A percentile compares a stretch with the other conserved stretches of the same genome.
phyloP scores from a whole-genome alignment of 164 flowering plant species.

The Vitis labrusca region DNA sequence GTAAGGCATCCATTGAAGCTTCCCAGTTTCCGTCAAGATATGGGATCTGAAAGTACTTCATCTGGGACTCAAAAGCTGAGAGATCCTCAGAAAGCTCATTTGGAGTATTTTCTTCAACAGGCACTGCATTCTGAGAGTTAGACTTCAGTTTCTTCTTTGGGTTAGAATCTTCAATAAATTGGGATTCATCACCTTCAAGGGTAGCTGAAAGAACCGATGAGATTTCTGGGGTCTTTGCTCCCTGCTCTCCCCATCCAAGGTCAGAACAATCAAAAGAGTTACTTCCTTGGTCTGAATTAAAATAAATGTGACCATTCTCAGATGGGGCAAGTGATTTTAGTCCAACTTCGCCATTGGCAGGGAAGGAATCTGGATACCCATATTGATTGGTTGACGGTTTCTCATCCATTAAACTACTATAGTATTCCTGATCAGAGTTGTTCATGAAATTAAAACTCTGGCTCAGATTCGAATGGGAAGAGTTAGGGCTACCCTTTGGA shows the following conservation, averaged over 20 bases:
- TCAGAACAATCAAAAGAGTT: constrained; percentile 77
- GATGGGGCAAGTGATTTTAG: constrained; percentile 30
- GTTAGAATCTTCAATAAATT: constrained; percentile 43
- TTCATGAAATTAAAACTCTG: constrained; percentile 30
- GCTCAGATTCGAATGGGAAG: constrained; percentile 29
- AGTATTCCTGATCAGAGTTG: constrained; percentile 34
- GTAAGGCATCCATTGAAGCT: constrained; percentile 57
- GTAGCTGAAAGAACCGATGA: constrained; percentile 52
- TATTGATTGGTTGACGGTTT: constrained; percentile 44
- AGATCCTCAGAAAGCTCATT: constrained; percentile 63
- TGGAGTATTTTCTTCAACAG: constrained; percentile 30
- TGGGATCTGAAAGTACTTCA: constrained; percentile 70
- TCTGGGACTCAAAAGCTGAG: constrained; percentile 66
- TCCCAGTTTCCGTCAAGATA: constrained; percentile 72
- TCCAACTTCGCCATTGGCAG: constrained; percentile 21
- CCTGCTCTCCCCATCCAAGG: constrained; percentile 66
- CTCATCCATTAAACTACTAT: constrained; percentile 47
- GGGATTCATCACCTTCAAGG: constrained; percentile 44
- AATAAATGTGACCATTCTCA: constrained; percentile 31
- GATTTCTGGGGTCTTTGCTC: constrained; percentile 62
- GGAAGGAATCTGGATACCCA: constrained; percentile 24
- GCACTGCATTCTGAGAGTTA: constrained; percentile 21
- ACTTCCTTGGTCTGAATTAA: constrained; percentile 76
- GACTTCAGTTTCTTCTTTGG: constrained; percentile 64
- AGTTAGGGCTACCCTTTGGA: constrained; percentile 20